Base-by-base conservation (phyloP, 306 rosid species). In the Cyclanthera cordifolia region DNA sequence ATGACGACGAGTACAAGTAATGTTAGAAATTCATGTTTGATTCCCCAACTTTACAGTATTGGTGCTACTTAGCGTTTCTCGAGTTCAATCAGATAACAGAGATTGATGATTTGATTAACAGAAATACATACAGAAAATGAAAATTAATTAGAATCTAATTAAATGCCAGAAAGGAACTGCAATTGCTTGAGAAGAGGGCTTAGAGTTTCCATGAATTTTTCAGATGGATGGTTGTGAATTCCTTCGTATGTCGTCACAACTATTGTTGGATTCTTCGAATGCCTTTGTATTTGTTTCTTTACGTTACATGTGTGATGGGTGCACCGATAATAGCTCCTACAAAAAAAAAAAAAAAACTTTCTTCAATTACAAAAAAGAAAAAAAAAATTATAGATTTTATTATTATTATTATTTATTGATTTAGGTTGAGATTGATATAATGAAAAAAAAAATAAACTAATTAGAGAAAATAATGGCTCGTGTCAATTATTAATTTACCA, bases 171-270 rank as follows among this genome's bases (percentile, higher is more conserved):
- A 17, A 76, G 75, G 72, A 70, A 70, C 46, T 76, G 79, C 41
- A 70, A 52, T 65, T 76, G 79, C 50, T 70, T 71, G 23, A 76
- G 71, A 25, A 76, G 48, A 65, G 79, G 79, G 56, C 15, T 65
- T 46, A 73, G 41, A 32, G 70, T 46, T 43, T 77, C 73, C 76
- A 77, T 66, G 28, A 75, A 56, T 30, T 75, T 75, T n/a, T 67
- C 73, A 32, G 68, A 75, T 13, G 73, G 78, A 68, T 75, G 78
- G 28, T 75, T 75, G 37, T 75, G 78, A 19, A 75, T 58, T 4
- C 78, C 78, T 53, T 75, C 78, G 8, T 75, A 75, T 34, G 78
- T 75, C 56, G 78, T 75, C 51, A 75, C 78, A 39, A 75, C 78
- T 20, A 67, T 56, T 13, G 69, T 47, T 11, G 68, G 27, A 32